Base-by-base conservation (phyloP, 306 rosid species). In the Heteromeles arbutifolia region DNA sequence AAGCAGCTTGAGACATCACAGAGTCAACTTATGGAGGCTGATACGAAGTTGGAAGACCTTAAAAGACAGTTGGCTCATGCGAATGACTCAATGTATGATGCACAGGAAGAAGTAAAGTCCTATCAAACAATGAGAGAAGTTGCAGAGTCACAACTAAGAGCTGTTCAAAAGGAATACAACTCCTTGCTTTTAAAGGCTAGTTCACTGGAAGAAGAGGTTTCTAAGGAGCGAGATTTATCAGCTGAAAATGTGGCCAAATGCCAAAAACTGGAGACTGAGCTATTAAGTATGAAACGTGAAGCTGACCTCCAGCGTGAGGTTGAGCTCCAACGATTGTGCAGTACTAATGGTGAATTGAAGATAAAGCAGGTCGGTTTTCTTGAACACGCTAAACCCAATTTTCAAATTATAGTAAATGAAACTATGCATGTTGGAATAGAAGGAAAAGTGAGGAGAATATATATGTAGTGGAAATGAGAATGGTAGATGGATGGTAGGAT, bases 191-290 rank as follows among this genome's bases (percentile, higher is more conserved):
- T 69, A 34, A 84, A 86, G 74, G 71, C 87, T 74, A 53, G 45
- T 80, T 88, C 83, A 29, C 72, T 85, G 73, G 90, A 92, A 75
- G 85, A 74, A 85, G 86, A 87, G 78, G 76, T 85, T 58, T 79
- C 77, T 77, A 84, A 84, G 82, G 96, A 90, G 81, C 83, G 65
- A 78, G 81, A 81, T 69, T 86, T 86, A 37, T 84, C 92, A n/a
- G 74, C 83, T 22, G 87, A 85, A 81, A 71, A 74, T 74, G 50
- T 53, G 32, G 83, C 80, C 83, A 86, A 77, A 79, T 77, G 79
- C 72, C 67, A 25, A 72, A 85, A 87, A 75, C 44, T 92, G 85
- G 88, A 92, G 81, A 82, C 80, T n/a, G 92, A 92, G 69, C 86
- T 92, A 74, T 78, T 78, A 4, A 87, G 75, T 68, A 52, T 87